A percentile compares a stretch with the other conserved stretches of the same genome.
Evolutionary conservation across 169 alveolate genomes (phyloP).

Genomic region (Plasmodium yoelii): DNA sequence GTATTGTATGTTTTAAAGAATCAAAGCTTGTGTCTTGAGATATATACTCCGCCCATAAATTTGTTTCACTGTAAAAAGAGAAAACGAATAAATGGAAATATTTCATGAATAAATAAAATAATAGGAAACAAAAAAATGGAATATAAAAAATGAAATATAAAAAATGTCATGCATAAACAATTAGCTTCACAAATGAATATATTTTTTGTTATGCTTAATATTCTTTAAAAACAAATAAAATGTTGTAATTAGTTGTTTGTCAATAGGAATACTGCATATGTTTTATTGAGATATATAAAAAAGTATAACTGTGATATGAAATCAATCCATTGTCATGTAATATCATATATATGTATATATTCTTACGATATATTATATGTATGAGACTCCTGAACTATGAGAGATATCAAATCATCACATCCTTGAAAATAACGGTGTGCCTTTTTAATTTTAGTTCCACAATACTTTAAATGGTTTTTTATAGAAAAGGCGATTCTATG

Average conservation of each 20-base stretch:
- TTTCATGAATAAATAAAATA: background rate
- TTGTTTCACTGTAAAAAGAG: constrained; percentile 40
- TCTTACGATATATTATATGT: constrained; percentile 49
- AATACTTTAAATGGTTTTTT: constrained; percentile 26
- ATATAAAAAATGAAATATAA: constrained; percentile 8
- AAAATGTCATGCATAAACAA: background rate
- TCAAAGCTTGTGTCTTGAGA: constrained; percentile 30
- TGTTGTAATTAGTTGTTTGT: too few species aligned
- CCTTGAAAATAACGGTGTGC: constrained; percentile 14
- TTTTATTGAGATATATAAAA: too few species aligned
- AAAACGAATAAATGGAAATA: constrained; percentile 1
- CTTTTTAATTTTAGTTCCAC: constrained; percentile 55
- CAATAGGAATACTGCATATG: too few species aligned
- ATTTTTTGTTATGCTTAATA: too few species aligned
- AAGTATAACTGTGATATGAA: background rate
- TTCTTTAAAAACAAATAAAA: too few species aligned
- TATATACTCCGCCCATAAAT: constrained; percentile 67
- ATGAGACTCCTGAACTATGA: constrained; percentile 27
- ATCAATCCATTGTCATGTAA: background rate
- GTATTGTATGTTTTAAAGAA: constrained; percentile 24
- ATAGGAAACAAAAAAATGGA: background rate
- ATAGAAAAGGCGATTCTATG: constrained; percentile 51
- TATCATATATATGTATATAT: background rate
- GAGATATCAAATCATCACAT: constrained; percentile 42
- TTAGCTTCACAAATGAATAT: background rate